A percentile compares a stretch with the other conserved stretches of the same genome.
Evolutionary conservation across 306 rosid genomes (phyloP).

Genomic region (Boehmeria nivea): DNA sequence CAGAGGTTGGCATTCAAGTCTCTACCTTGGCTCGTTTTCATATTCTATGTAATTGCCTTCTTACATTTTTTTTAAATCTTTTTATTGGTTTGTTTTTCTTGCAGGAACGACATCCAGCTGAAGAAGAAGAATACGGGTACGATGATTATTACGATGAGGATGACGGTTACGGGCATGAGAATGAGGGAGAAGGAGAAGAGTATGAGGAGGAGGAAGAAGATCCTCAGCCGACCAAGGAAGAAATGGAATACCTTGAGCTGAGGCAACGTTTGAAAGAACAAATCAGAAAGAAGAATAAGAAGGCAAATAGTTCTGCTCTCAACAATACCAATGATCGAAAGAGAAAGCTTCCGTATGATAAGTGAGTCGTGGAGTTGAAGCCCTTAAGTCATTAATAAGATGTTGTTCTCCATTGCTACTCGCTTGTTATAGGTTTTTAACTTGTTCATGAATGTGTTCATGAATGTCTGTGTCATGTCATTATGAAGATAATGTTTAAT

Average conservation of each 20-base stretch:
- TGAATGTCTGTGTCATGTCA: too few relatives aligned
- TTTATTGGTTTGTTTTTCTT: background rate
- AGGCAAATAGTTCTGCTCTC: conserved; percentile 37
- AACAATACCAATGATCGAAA: conserved; percentile 32
- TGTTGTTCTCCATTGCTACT: background rate
- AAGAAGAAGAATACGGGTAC: conserved; percentile 27
- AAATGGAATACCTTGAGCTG: conserved; percentile 57
- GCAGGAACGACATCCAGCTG: conserved; percentile 35
- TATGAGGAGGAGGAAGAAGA: conserved; percentile 46
- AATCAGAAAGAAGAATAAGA: conserved; percentile 49
- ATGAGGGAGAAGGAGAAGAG: conserved; percentile 49
- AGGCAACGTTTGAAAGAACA: conserved; percentile 70
- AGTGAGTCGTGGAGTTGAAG: conserved; percentile 54
- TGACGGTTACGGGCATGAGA: conserved; percentile 36
- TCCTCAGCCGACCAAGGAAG: conserved; percentile 63
- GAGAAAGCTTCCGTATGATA: conserved; percentile 57
- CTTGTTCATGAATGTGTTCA: too few relatives aligned
- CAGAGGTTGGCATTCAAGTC: conserved; percentile 41
- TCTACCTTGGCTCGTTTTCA: background rate
- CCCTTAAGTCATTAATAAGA: background rate
- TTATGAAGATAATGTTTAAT: too few relatives aligned
- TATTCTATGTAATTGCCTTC: background rate
- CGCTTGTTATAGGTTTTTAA: too few relatives aligned
- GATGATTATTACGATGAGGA: conserved; percentile 43
- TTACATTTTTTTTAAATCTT: background rate